phyloP scores from a whole-genome alignment of 2,329 filamentous ascomycete genomes.

The Madurella fahalii region DNA sequence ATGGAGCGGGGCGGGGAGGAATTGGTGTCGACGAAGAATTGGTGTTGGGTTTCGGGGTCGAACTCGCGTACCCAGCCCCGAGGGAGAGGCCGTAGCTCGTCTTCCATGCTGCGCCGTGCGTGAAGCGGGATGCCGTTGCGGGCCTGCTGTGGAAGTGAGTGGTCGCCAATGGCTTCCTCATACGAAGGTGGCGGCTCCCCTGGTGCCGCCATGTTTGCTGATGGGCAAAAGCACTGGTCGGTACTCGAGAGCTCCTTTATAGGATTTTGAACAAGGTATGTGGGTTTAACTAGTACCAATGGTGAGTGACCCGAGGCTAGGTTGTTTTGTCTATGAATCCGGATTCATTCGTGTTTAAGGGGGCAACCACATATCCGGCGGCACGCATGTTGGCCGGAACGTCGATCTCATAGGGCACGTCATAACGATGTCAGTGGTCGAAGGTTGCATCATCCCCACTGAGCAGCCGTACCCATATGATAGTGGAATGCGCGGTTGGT shows the following conservation, averaged over 20 bases:
- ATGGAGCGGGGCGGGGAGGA: slow-evolving; percentile 52
- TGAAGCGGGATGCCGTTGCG: slow-evolving; percentile 46
- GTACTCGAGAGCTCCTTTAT: not conserved
- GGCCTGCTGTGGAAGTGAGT: slow-evolving; percentile 3
- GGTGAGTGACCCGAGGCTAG: too few relatives aligned
- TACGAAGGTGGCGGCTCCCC: slow-evolving; percentile 34
- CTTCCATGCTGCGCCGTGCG: slow-evolving; percentile 57
- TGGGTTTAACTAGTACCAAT: too few relatives aligned
- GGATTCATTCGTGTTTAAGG: too few relatives aligned
- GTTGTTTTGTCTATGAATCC: too few relatives aligned
- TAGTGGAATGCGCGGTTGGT: too few relatives aligned
- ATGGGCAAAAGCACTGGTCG: not conserved
- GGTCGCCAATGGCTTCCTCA: slow-evolving; percentile 27
- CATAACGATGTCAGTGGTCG: too few relatives aligned
- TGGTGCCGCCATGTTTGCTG: slow-evolving; percentile 13
- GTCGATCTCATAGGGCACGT: too few relatives aligned
- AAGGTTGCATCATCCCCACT: too few relatives aligned
- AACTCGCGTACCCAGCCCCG: slow-evolving; percentile 54
- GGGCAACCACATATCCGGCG: too few relatives aligned
- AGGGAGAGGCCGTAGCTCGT: slow-evolving; percentile 52
- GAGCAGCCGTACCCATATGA: too few relatives aligned
- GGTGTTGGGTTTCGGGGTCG: slow-evolving; percentile 50
- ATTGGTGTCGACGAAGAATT: slow-evolving; percentile 60
- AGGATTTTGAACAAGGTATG: not conserved
- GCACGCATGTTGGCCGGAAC: too few relatives aligned